Base-by-base conservation (phyloP, 805 yeast genomes). In the Maudiozyma pseudohumilis region DNA sequence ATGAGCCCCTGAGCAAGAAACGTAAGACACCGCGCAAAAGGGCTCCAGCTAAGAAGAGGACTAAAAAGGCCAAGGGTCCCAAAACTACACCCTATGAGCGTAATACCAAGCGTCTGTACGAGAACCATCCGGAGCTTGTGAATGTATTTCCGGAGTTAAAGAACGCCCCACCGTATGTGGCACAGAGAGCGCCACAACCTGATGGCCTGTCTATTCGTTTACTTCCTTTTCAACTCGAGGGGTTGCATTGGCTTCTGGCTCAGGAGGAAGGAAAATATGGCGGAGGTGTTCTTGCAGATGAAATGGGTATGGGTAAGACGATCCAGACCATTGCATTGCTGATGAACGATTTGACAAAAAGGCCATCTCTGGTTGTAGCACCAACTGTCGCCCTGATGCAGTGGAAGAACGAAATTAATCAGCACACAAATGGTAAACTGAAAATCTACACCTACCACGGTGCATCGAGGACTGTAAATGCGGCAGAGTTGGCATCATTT, bases 281-380 rank as follows among this genome's bases (percentile, higher is more conserved):
- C 12, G 98, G 98, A 19, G 98, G 97, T 12, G 80, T 92, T 8
- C 65, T 92, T 33, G 97, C 98, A 5, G 99, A 92, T 65, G 99
- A 92, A 61, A 92, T 92, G 99, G 99, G 99, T 26, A 89, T 92
- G 97, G 99, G 99, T 45, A 92, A 92, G 52, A 92, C 99, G 0
- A 88, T 92, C 35, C 98, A 92, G 61, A 89, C 95, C 27, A 89
- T 92, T 43, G 92, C 94, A 0, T 61, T 92, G 32, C 74, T 92
- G 53, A 75, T 88, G 76, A 59, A 69, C 33, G 94, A 86, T 56
- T 55, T 69, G 35, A 51, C 64, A 0, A 78, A 76, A 46, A 64
- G 74, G 9, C 96, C 96, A 8, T 84, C 79, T 46, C 63, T 92
- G 43, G 97, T 92, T 5, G 82, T 92, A 15, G 97, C 96, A 0